These are phyloP conservation scores for Nannizziopsis arthrosporioides DNA, from an alignment of 2,329 filamentous ascomycete genomes.

Conservation along the genomic window DNA sequence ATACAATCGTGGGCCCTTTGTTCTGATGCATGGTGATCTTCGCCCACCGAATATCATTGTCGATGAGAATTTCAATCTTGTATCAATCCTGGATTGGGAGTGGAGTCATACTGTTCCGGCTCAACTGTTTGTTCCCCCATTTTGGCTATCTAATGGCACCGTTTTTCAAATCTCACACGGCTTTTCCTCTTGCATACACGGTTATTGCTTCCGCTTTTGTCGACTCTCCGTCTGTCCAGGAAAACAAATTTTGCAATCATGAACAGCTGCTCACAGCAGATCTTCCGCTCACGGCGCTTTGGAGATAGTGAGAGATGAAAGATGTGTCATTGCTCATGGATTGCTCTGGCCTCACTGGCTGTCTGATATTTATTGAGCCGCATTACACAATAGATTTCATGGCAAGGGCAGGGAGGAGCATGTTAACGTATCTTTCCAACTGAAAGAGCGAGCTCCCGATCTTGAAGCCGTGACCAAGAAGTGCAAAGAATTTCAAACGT, in stretches of 20 bases:
- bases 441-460: too few species aligned
- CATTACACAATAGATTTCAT: too few species aligned
- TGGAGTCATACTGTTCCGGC: constrained; percentile 11
- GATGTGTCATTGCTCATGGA: constrained; percentile 5
- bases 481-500: too few species aligned
- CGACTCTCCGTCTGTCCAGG: neutral
- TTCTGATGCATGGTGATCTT: constrained; percentile 14
- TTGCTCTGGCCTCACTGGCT: constrained; percentile 10
- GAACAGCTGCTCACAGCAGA: neutral
- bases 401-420: too few species aligned
- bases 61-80: constrained; percentile 10
- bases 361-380: too few species aligned
- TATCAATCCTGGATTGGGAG: constrained; percentile 11
- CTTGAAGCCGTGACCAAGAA: too few species aligned
- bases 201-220: neutral
- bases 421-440: too few species aligned
- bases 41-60: constrained; percentile 12
- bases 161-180: neutral
- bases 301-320: neutral
- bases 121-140: constrained; percentile 10
- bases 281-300: constrained; percentile 2
- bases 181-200: neutral
- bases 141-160: neutral
- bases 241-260: neutral
- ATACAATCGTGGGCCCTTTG: constrained; percentile 12